Conservation (phyloP, 177 flowering plant genomes). For the Tripterygium wilfordii region DNA sequence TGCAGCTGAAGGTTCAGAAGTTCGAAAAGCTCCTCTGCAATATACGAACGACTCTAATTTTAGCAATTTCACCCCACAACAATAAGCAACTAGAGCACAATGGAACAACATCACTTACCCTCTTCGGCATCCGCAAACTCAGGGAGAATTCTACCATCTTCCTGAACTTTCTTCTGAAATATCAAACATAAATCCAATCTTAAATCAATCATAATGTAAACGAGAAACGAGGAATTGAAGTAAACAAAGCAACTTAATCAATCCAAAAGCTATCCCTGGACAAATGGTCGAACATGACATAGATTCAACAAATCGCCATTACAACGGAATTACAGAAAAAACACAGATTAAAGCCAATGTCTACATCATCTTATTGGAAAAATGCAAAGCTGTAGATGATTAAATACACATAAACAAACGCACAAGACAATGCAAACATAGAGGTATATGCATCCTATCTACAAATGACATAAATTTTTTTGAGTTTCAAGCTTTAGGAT, state of each 20-base stretch:
- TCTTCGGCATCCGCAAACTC: slow-evolving; percentile 94
- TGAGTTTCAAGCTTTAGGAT: too few relatives aligned
- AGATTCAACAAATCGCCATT: too few relatives aligned
- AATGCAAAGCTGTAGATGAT: too few relatives aligned
- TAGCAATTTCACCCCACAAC: neutral
- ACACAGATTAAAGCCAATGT: too few relatives aligned
- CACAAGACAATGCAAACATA: too few relatives aligned
- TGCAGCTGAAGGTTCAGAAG: slow-evolving; percentile 70
- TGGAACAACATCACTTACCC: slow-evolving; percentile 33
- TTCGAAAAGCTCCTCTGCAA: slow-evolving; percentile 72
- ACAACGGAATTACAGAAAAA: too few relatives aligned
- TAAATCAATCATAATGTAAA: slow-evolving; percentile 1
- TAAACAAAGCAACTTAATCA: neutral
- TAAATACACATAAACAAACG: too few relatives aligned
- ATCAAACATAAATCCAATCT: slow-evolving; percentile 7
- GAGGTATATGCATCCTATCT: too few relatives aligned
- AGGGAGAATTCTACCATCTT: slow-evolving; percentile 74
- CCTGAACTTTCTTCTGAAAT: slow-evolving; percentile 63
- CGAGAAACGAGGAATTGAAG: slow-evolving; percentile 1
- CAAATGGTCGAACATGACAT: too few relatives aligned
- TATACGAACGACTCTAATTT: neutral
- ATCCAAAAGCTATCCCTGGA: neutral
- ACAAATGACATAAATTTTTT: too few relatives aligned
- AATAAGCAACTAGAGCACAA: neutral
- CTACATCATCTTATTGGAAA: too few relatives aligned